Percentiles rank a stretch among this genome's conserved stretches.
phyloP scores from a whole-genome alignment of 495 filamentous ascomycete species.

The Penicillium robsamsonii region DNA sequence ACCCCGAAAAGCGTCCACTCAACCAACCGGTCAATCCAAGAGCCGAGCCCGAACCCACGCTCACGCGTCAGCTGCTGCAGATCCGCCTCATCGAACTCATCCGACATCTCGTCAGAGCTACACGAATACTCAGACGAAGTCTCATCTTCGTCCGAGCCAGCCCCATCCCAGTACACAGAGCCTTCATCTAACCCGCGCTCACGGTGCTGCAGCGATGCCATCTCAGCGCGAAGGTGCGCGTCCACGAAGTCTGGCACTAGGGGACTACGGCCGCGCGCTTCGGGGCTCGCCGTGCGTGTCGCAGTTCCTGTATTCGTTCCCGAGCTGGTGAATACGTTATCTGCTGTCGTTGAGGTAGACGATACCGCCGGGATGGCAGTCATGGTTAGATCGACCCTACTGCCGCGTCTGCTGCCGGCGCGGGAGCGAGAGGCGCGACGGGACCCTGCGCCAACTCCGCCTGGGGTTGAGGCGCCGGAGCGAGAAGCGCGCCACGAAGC shows the following conservation, averaged over 20 bases:
- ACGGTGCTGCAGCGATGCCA: constrained; percentile 34
- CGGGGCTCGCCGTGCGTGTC: constrained; percentile 16
- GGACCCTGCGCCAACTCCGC: constrained; percentile 8
- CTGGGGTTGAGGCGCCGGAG: constrained; percentile 42
- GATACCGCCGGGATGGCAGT: constrained; percentile 24
- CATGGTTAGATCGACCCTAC: constrained; percentile 40
- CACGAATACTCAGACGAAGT: constrained; percentile 24
- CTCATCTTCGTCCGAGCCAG: constrained; percentile 3
- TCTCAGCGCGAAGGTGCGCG: constrained; percentile 45
- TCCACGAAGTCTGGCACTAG: constrained; percentile 46
- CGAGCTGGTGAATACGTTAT: background rate
- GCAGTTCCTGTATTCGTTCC: background rate
- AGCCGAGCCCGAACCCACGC: constrained; percentile 66
- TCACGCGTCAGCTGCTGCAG: constrained; percentile 48
- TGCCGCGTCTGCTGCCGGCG: constrained; percentile 32
- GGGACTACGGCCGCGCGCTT: constrained; percentile 11
- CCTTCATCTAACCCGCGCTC: constrained; percentile 14
- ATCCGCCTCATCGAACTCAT: constrained; percentile 46
- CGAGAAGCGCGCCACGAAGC: constrained; percentile 27
- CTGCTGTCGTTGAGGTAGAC: background rate
- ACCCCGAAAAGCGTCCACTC: constrained; percentile 78
- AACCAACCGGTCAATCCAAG: constrained; percentile 71
- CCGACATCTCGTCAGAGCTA: constrained; percentile 20
- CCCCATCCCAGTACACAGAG: constrained; percentile 12
- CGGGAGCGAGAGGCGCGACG: constrained; percentile 30